Evolutionary conservation across 805 yeast species (phyloP).

Genomic region (Scheffersomyces ergatensis): DNA sequence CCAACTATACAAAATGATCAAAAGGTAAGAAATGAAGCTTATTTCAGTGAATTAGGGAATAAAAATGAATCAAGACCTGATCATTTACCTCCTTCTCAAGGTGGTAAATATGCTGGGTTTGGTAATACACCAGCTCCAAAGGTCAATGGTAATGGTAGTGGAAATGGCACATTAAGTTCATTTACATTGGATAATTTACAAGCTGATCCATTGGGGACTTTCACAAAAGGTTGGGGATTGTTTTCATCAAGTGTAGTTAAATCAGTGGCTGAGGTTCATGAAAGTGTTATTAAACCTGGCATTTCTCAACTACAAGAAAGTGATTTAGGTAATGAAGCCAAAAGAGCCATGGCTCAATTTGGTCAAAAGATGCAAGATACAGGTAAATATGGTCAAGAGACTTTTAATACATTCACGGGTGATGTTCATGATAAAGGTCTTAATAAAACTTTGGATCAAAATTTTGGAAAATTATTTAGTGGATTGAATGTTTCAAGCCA

Average conservation of each 20-base stretch:
- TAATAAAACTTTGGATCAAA: conserved; percentile 42
- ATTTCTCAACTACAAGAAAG: conserved; percentile 72
- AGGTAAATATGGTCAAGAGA: conserved; percentile 69
- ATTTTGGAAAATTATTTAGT: conserved; percentile 56
- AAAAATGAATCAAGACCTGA: conserved; percentile 72
- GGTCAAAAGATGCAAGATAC: conserved; percentile 93
- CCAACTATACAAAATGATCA: conserved; percentile 31
- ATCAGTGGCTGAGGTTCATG: conserved; percentile 82
- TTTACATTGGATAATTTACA: conserved; percentile 70
- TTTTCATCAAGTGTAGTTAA: conserved; percentile 83
- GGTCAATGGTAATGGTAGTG: conserved; percentile 10
- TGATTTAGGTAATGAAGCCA: conserved; percentile 79
- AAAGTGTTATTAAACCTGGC: conserved; percentile 88
- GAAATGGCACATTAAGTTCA: conserved; percentile 48
- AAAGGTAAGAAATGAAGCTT: conserved; percentile 71
- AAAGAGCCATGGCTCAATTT: conserved; percentile 93
- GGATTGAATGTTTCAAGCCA: conserved; percentile 39
- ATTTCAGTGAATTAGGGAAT: conserved; percentile 77
- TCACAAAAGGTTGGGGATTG: conserved; percentile 91
- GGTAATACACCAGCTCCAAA: conserved; percentile 71
- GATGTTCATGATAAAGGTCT: conserved; percentile 39
- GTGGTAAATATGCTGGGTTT: conserved; percentile 90
- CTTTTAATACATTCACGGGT: conserved; percentile 56
- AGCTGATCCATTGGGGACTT: conserved; percentile 85
- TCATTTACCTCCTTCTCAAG: conserved; percentile 85